Base-by-base conservation (phyloP, 2,329 filamentous ascomycete species). In the Tetracladium maxilliforme region DNA sequence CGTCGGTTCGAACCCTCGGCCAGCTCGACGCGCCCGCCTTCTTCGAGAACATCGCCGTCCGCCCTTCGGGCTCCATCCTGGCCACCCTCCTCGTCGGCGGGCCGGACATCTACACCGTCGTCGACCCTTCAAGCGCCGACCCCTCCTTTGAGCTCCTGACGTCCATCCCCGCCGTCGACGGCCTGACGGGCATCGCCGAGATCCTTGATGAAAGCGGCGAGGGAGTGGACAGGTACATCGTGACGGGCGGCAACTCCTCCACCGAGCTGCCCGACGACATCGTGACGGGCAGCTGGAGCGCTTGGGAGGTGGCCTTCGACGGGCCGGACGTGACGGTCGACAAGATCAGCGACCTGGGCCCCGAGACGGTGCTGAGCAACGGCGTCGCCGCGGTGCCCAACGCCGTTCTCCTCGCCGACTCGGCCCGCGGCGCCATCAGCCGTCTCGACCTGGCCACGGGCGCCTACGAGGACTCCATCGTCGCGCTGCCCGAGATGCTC, bases 21-120 rank as follows among this genome's bases (percentile, higher is more conserved):
- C n/a, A n/a, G n/a, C n/a, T n/a, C n/a, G n/a, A n/a, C n/a, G n/a
- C n/a, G n/a, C n/a, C n/a, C n/a, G n/a, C 33, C n/a, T 45, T 40
- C 36, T 23, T 46, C 14, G 47, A 52, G 23, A 52, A 51, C 33
- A 36, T 50, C 12, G 45, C 39, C 19, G 36, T 48, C 16, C 44
- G 46, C 15, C 20, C 35, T 11, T 44, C 45, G 22, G 44, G 46
- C 15, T 37, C 41, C 28, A 31, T 48, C 13, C 35, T 50, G 14
- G 26, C 47, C 15, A 50, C 48, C 3, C 38, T 43, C 18, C 35
- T 48, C 14, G 9, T 19, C 7, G 40, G 42, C n/a, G 30, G 30
- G 14, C 29, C 43, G 5, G 39, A 42, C 11, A 26, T 48, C 21
- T 42, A 39, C 28, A 42, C 36, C 6, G 27, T 46, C 17, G 41